These are phyloP conservation scores for Leishmania mexicana DNA, from an alignment of 208 protist genomes.

Conservation along the genomic window DNA sequence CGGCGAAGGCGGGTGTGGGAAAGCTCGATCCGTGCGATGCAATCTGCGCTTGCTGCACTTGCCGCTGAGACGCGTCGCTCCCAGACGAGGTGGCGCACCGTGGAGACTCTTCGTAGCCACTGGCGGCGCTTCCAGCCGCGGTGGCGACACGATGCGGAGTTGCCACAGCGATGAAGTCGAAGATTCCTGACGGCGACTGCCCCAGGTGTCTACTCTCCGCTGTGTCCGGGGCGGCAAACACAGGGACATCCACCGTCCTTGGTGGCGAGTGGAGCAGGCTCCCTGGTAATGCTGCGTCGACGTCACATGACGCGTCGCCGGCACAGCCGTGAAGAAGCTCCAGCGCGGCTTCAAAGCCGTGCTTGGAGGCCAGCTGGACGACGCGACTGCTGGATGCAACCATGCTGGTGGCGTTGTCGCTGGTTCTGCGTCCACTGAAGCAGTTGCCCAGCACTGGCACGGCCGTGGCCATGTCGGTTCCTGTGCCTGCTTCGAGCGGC, in stretches of 20 bases:
- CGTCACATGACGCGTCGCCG: background rate
- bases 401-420: background rate
- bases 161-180: background rate
- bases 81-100: background rate
- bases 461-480: background rate
- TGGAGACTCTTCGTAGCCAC: background rate
- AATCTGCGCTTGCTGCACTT: background rate
- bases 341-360: background rate
- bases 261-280: background rate
- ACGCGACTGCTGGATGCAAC: background rate
- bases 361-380: background rate
- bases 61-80: conserved; percentile 1
- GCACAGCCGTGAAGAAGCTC: background rate
- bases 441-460: background rate
- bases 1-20: conserved; percentile 7
- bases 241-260: background rate
- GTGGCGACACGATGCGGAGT: background rate
- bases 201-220: background rate
- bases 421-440: background rate
- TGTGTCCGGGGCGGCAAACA: background rate
- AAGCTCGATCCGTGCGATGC: conserved; percentile 16
- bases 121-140: background rate
- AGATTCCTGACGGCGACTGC: background rate
- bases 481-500: background rate
- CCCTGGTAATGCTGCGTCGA: background rate